Evolutionary conservation across 1,284 basidiomycete genomes (phyloP).

Genomic region (Mycosarcoma maydis): DNA sequence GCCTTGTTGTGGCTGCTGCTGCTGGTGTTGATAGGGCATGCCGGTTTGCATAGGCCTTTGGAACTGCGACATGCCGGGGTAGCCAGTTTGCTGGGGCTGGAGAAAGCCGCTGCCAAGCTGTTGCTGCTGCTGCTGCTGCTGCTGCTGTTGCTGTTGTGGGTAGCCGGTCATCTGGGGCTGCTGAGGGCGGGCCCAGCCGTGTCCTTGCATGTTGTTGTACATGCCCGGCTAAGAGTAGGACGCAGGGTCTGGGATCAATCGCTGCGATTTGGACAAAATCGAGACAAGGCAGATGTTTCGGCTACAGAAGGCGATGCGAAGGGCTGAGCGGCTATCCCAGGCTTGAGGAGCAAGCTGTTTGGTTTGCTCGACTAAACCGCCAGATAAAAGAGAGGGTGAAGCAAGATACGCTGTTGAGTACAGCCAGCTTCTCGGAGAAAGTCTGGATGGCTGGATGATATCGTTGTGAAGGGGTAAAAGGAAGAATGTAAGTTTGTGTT

Average conservation of each 20-base stretch:
- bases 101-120: constrained; percentile 48
- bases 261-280: constrained; percentile 1
- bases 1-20: constrained; percentile 37
- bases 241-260: constrained; percentile 8
- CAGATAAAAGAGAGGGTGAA: no score
- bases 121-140: constrained; percentile 50
- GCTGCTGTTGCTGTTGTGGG: constrained; percentile 52
- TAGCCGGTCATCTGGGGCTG: constrained; percentile 56
- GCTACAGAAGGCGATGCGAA: no score
- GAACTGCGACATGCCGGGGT: constrained; percentile 47
- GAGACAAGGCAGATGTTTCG: not conserved
- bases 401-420: no score
- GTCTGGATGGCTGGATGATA: no score
- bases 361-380: no score
- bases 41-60: constrained; percentile 56
- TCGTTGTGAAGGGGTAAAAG: no score
- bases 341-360: no score
- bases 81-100: constrained; percentile 53
- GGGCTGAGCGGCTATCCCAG: no score
- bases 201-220: constrained; percentile 59
- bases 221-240: constrained; percentile 15
- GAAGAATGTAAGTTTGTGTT: no score
- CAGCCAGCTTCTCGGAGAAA: no score
- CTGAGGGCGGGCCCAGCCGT: constrained; percentile 53
- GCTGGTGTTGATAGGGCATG: constrained; percentile 33